Evolutionary conservation across 148 eudicot genomes (phyloP).

Genomic region (Silene latifolia): DNA sequence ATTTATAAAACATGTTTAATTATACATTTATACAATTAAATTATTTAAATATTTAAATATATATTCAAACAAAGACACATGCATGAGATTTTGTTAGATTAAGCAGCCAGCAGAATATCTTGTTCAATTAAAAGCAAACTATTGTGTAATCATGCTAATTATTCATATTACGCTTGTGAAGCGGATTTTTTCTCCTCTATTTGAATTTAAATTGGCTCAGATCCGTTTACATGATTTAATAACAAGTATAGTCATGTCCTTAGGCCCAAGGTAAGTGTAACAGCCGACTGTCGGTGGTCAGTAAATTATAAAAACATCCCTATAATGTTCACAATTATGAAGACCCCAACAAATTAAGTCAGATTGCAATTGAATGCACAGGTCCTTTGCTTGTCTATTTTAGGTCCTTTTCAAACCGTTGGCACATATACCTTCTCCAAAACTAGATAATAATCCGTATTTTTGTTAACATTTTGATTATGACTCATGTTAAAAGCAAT

Average conservation of each 20-base stretch:
- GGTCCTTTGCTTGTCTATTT: background rate
- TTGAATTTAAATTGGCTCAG: no score
- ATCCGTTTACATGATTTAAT: no score
- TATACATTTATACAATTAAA: background rate
- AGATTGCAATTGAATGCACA: background rate
- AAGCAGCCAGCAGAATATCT: conserved; percentile 4
- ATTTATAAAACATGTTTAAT: background rate
- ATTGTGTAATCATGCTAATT: conserved; percentile 4
- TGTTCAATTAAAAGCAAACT: conserved; percentile 1
- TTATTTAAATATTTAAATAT: no score
- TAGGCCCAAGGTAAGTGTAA: background rate
- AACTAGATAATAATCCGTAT: no score
- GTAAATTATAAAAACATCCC: no score
- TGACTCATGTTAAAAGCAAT: no score
- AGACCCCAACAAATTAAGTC: background rate
- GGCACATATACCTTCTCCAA: background rate
- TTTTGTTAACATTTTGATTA: no score
- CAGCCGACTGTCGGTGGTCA: background rate
- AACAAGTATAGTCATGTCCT: no score
- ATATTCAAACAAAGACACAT: background rate
- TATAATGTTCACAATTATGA: conserved; percentile 7
- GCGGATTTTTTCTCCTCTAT: no score
- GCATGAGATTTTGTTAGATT: background rate
- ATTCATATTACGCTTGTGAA: no score
- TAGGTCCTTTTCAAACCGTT: background rate